Evolutionary conservation across 139 green algal species (phyloP).

Genomic region (Volvox africanus): DNA sequence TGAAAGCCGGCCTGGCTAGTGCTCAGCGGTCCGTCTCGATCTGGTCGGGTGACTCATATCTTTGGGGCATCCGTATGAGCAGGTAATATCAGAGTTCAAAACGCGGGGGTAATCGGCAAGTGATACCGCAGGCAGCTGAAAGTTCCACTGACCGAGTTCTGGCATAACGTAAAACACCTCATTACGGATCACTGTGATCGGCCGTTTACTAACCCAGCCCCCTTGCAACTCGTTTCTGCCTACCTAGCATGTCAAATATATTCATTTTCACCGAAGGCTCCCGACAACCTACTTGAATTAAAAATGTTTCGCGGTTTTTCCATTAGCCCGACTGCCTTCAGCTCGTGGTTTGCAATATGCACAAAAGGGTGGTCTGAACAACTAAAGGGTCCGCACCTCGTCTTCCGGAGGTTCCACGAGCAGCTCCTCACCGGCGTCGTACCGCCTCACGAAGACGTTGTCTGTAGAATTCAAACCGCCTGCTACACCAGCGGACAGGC

Average conservation of each 20-base stretch:
- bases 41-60: too few species aligned
- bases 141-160: neutral
- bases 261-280: neutral
- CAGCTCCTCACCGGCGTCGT: conserved; percentile 69
- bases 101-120: neutral
- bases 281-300: neutral
- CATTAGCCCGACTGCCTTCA: neutral
- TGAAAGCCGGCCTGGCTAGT: too few species aligned
- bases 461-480: neutral
- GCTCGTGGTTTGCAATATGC: too few species aligned
- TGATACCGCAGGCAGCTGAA: neutral
- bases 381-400: conserved; percentile 58
- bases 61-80: neutral
- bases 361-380: neutral
- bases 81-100: neutral
- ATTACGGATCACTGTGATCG: neutral
- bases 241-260: neutral
- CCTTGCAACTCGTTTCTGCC: neutral
- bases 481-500: neutral
- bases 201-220: neutral
- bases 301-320: neutral
- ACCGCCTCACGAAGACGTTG: conserved; percentile 73
- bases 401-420: conserved; percentile 76
- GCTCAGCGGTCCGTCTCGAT: too few species aligned
- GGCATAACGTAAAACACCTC: neutral